Evolutionary conservation across 768 basidiomycete genomes (phyloP), one percentile per base, ranked within the genome.

Genomic region (Tricholoma bakamatsutake): DNA sequence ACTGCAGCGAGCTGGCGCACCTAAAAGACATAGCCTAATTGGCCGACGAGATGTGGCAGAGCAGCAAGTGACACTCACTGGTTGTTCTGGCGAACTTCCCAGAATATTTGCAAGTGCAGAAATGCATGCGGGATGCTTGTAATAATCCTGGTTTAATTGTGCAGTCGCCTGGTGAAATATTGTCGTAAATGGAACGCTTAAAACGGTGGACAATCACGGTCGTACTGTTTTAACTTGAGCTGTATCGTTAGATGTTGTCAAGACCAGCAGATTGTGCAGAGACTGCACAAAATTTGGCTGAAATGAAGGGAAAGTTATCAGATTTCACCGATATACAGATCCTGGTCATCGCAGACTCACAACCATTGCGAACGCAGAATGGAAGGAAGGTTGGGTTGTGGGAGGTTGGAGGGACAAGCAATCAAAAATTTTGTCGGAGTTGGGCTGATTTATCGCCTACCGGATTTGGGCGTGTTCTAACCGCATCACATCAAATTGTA

Each of bases 1-100:
- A 98, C 94, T 7, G 95, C 94, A 48, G 95, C 92, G 18, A 99
- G 81, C 83, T 99, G 97, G 58, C 94, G 90, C 59, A 98, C 85
- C 95, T 99, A 66, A 51, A 47, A 43, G 30, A 43, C 8, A 50
- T 55, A 57, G 13, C 39, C 52, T 39, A 49, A 48, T 27, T 48
- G 48, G 18, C 31, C 21, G 55, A 33, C 17, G n/a, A 53, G 40
- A 42, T 49, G 49, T 33, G 52, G 49, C 30, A 51, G 31, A 56
- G 57, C 47, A 55, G 58, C 18, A 21, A 56, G 24, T 48, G 48
- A 54, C 45, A 80, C 93, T 70, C 65, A 97, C 95, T 52, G 87
- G 75, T 63, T 81, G 74, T 64, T 96, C 88, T n/a, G 88, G 88
- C 35, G 90, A 88, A 68, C 80, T 88, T 35, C 89, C 87, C 50